Evolutionary conservation across 2,329 filamentous ascomycete genomes (phyloP).

Genomic region (Penicillium griseofulvum): DNA sequence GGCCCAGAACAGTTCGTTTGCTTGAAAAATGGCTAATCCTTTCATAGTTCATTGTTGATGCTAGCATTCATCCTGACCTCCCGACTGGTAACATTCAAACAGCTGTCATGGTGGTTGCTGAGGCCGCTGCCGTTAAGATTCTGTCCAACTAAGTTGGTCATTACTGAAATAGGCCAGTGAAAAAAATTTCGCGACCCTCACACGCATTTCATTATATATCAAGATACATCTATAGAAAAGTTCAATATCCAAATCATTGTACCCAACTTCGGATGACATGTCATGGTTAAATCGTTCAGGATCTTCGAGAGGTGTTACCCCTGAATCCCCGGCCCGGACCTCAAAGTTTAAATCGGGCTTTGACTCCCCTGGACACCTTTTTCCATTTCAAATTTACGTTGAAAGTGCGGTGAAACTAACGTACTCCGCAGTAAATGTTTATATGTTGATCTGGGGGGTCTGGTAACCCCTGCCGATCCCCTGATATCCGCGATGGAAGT

Average conservation of each 20-base stretch:
- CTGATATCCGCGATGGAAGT: neutral
- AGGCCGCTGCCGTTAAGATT: slow-evolving; percentile 53
- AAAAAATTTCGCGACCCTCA: no score
- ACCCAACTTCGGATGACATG: no score
- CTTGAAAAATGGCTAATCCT: slow-evolving; percentile 25
- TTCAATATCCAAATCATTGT: no score
- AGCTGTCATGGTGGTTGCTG: slow-evolving; percentile 63
- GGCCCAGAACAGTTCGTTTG: neutral
- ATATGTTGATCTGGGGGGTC: neutral
- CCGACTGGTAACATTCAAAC: slow-evolving; percentile 67
- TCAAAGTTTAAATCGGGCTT: neutral
- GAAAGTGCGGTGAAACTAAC: neutral
- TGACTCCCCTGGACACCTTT: no score
- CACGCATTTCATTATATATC: neutral
- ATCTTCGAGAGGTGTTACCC: no score
- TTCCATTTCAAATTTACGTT: neutral
- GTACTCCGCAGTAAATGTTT: neutral
- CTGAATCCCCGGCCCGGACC: neutral
- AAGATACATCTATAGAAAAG: no score
- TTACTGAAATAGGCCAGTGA: slow-evolving; percentile 33
- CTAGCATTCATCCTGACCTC: slow-evolving; percentile 67
- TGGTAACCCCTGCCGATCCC: neutral
- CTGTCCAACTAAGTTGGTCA: slow-evolving; percentile 19
- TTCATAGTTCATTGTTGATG: slow-evolving; percentile 58
- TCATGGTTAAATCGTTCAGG: no score